Evolutionary conservation across 176 grass and related monocot genomes (phyloP), one percentile per base, ranked within the genome.

Genomic region (Neostapfia colusana): DNA sequence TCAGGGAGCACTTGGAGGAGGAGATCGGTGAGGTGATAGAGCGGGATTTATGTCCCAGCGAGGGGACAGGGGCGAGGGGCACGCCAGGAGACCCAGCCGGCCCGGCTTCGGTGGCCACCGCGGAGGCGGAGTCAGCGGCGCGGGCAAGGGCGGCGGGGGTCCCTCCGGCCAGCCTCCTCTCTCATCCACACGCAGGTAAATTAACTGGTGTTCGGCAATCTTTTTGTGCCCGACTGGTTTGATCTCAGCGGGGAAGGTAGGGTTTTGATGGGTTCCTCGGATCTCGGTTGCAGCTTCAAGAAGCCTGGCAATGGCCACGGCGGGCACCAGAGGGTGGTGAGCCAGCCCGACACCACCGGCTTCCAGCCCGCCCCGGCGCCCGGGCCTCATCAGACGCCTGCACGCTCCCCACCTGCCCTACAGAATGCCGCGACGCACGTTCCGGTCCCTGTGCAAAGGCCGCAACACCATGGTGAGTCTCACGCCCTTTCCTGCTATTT

Each of bases 21-120:
- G 75, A 88, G 69, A 88, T 88, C 86, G 86, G 75, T 45, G n/a
- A 51, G 48, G 62, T 65, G 46, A 79, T 45, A 57, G 26, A 28
- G 39, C 56, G 44, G 86, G 43, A 88, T 88, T 87, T 97, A 97
- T 97, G 94, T 97, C 94, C 79, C 81, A 88, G 86, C 86, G 86
- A 88, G 86, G 81, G 81, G 86, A 85, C 82, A 89, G 81, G 80
- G 90, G 77, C 83, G 88, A 90, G 85, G 90, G 85, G 72, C 63
- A 89, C 85, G 79, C 85, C 79, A 90, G 85, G 89, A 93, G 88
- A 93, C 79, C 90, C 88, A 64, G 63, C 80, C 88, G 91, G 84
- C 88, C 88, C 63, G 81, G 72, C 93, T 84, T 87, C 74, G 88
- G 77, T 67, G 78, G 85, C 80, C 80, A 91, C 69, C 88, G 82